These are phyloP conservation scores for Rutidosis leptorrhynchoides DNA, from an alignment of 129 eudicot genomes.

Conservation along the genomic window DNA sequence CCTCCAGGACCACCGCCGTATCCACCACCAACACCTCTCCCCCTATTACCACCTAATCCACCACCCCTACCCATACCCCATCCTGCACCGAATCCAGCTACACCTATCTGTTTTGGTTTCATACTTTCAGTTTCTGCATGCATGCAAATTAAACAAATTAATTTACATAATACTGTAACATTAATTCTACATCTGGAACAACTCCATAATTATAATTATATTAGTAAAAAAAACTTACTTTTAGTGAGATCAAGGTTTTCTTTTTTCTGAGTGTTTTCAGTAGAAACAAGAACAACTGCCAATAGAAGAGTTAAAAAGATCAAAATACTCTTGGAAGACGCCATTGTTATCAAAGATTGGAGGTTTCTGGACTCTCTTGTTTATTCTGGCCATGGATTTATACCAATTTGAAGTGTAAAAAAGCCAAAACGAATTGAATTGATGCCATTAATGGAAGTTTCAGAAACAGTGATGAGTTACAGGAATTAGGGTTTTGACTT, in stretches of 20 bases:
- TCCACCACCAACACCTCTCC: slow-evolving; percentile 31
- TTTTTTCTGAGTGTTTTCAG: not conserved
- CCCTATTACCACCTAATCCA: slow-evolving; percentile 20
- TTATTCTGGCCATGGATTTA: slow-evolving; percentile 20
- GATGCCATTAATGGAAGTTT: slow-evolving; percentile 35
- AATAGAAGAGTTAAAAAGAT: slow-evolving; percentile 18
- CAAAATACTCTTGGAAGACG: slow-evolving; percentile 14
- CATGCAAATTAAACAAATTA: slow-evolving; percentile 1
- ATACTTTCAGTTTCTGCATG: slow-evolving; percentile 24
- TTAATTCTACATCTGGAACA: not conserved
- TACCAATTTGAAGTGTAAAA: slow-evolving; percentile 1
- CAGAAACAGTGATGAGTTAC: slow-evolving; percentile 28
- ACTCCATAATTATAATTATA: too few species aligned
- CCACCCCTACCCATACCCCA: slow-evolving; percentile 39
- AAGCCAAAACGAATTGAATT: slow-evolving; percentile 32
- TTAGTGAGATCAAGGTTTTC: slow-evolving; percentile 19
- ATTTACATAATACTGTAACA: not conserved
- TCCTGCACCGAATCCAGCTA: slow-evolving; percentile 25
- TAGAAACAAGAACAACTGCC: slow-evolving; percentile 31
- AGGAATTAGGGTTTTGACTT: slow-evolving; percentile 23
- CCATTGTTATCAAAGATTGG: slow-evolving; percentile 8
- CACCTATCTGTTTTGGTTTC: slow-evolving; percentile 23
- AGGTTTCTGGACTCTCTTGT: not conserved
- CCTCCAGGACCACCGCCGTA: slow-evolving; percentile 37
- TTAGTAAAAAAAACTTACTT: slow-evolving; percentile 18